Conservation (phyloP, 2,329 filamentous ascomycete genomes). For the Fusarium tuaranense region DNA sequence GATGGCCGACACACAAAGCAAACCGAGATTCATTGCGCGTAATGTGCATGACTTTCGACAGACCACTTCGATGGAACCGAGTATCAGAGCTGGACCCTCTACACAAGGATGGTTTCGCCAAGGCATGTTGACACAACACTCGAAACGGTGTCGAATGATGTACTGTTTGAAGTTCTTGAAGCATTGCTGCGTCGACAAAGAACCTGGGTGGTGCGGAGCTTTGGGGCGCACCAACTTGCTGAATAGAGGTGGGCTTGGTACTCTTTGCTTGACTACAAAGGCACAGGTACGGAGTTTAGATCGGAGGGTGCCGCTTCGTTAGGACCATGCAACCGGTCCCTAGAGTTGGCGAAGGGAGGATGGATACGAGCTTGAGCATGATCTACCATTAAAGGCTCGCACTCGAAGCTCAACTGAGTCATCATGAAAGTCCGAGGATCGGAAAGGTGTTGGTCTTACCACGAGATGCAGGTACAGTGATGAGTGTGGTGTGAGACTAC, state of each 20-base stretch:
- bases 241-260: not conserved
- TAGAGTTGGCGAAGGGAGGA: not conserved
- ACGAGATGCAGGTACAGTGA: not conserved
- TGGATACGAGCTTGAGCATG: not conserved
- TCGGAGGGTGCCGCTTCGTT: not conserved
- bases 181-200: not conserved
- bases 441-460: not conserved
- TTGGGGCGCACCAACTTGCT: not conserved
- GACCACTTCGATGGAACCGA: not conserved
- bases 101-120: not conserved
- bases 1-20: not conserved
- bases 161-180: not conserved
- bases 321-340: not conserved
- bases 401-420: not conserved
- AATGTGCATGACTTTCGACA: not conserved
- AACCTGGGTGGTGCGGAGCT: not conserved
- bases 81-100: not conserved
- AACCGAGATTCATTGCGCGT: not conserved
- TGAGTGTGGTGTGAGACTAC: not conserved
- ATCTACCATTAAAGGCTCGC: not conserved
- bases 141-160: not conserved
- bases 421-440: not conserved
- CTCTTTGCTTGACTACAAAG: not conserved
- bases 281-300: not conserved
- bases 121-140: not conserved